These are phyloP conservation scores for Hirsutella rhossiliensis DNA, from an alignment of 2,329 filamentous ascomycete genomes.

Conservation along the genomic window DNA sequence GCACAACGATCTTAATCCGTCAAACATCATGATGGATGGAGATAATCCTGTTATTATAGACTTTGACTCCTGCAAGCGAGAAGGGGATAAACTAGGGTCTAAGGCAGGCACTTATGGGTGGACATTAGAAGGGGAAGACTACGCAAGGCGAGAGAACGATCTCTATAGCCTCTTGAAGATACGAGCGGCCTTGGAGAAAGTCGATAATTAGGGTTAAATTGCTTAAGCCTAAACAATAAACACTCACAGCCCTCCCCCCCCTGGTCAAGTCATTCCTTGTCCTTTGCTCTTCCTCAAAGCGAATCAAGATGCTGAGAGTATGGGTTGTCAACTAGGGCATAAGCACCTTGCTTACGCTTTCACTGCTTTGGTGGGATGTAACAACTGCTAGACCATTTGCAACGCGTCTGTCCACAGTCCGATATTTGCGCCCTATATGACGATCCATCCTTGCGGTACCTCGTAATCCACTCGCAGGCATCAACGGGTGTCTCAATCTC, in stretches of 20 bases:
- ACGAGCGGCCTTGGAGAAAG: background rate
- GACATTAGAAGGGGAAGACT: background rate
- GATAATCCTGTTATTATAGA: constrained; percentile 1
- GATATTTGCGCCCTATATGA: background rate
- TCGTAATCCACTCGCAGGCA: background rate
- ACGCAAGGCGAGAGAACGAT: constrained; percentile 1
- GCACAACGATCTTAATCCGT: constrained; percentile 1
- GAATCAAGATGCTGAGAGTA: background rate
- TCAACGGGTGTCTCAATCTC: background rate
- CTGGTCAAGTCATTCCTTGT: background rate
- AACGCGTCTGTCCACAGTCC: background rate
- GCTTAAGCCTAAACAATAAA: background rate
- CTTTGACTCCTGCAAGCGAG: constrained; percentile 2
- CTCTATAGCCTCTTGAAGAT: constrained; percentile 1
- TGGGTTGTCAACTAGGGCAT: background rate
- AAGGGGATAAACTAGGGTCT: background rate
- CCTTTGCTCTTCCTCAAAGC: background rate
- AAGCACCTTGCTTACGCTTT: background rate
- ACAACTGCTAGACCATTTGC: background rate
- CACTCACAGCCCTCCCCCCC: background rate
- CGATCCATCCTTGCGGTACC: background rate
- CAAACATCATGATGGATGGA: constrained; percentile 2
- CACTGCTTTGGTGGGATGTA: background rate
- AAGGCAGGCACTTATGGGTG: constrained; percentile 1
- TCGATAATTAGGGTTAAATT: background rate